Evolutionary conservation across 768 basidiomycete species (phyloP), one percentile per base, ranked within the genome.

Genomic region (Termitomyces sp.): DNA sequence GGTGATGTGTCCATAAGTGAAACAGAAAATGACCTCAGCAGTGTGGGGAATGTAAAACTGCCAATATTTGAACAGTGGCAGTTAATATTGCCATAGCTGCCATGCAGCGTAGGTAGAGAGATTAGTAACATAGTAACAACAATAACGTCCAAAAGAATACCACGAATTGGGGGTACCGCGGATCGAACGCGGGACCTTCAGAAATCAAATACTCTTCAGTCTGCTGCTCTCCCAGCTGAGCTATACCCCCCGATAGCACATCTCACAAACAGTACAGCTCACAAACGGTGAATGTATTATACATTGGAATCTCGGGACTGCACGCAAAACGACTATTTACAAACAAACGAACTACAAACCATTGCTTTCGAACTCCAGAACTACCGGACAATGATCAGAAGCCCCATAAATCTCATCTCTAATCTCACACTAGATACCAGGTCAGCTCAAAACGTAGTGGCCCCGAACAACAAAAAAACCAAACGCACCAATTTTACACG

Each of bases 341-440:
- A n/a, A n/a, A 28, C 28, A 28, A 0, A 34, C 1, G 3, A 3
- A 34, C 37, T 47, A 55, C 22, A 44, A 51, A 14, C 28, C 28
- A 10, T 44, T 43, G 38, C 45, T 44, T 24, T 49, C 58, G 11
- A 56, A 49, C 64, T 95, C 93, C 71, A 93, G 69, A 12, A 89
- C 81, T 17, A 94, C 68, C 5, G 93, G 93, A 58, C 88, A 81
- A 66, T 93, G 91, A 64, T 93, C 92, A 28, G 89, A 92, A 34
- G 90, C 91, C 12, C 92, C 91, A 51, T 89, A 93, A 49, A 92
- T 88, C 63, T 90, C 89, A 58, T 79, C 80, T 40, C 92, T 77
- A 54, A 94, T 93, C 69, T 93, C 92, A 65, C 92, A 94, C 81
- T 80, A 38, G 3, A 42, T 26, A 55, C 19, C 4, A 21, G 15